Evolutionary conservation across 129 eudicot genomes (phyloP).

Genomic region (Cynara cardunculus): DNA sequence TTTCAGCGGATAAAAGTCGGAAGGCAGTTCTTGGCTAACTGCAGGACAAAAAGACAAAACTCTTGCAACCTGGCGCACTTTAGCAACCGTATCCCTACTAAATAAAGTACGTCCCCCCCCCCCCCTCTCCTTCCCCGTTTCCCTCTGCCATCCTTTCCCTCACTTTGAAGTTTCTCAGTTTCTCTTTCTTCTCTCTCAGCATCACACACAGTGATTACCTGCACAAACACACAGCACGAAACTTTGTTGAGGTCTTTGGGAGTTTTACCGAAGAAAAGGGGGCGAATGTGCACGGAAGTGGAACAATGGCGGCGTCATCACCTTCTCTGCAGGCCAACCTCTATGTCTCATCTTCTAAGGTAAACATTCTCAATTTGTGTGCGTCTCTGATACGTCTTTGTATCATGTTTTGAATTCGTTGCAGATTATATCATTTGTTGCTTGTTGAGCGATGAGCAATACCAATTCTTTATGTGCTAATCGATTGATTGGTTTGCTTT

Average conservation of each 20-base stretch:
- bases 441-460: neutral
- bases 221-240: neutral
- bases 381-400: neutral
- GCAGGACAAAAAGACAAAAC: neutral
- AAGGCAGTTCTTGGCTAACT: neutral
- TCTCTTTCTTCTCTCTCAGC: neutral
- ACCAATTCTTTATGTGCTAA: neutral
- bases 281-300: constrained; percentile 37
- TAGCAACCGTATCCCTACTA: constrained; percentile 5
- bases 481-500: neutral
- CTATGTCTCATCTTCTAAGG: constrained; percentile 38
- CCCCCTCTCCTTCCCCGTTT: neutral
- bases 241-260: neutral
- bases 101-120: constrained; percentile 13
- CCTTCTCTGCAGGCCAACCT: constrained; percentile 31
- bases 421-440: neutral
- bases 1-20: neutral
- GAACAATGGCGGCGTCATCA: constrained; percentile 41
- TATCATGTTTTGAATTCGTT: neutral
- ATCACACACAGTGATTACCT: neutral
- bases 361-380: neutral
- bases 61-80: constrained; percentile 12
- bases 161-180: constrained; percentile 22
- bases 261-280: neutral
- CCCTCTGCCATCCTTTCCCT: constrained; percentile 32